Percentiles rank a stretch among this genome's conserved stretches.
These are phyloP conservation scores for Rhododendron molle DNA, from an alignment of 148 eudicot species.

Conservation along the genomic window DNA sequence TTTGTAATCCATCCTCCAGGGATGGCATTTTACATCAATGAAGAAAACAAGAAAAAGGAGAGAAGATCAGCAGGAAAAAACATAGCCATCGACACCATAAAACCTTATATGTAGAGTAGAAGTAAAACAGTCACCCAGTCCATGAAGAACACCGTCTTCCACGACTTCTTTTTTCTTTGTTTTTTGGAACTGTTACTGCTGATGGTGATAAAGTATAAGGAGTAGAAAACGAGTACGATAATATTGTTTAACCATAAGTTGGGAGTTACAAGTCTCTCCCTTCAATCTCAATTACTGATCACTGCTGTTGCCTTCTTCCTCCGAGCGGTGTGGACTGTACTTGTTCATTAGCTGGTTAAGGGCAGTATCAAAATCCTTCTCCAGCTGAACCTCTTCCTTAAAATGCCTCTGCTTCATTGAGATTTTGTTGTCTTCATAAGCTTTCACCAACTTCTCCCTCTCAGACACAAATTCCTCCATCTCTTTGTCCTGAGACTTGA, in stretches of 20 bases:
- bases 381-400: conserved; percentile 50
- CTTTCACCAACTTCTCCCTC: conserved; percentile 38
- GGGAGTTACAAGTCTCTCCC: neutral
- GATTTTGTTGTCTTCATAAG: conserved; percentile 34
- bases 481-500: conserved; percentile 43
- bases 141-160: neutral
- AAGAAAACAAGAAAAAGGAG: too few species aligned
- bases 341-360: conserved; percentile 47
- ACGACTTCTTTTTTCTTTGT: neutral
- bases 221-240: neutral
- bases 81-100: too few species aligned
- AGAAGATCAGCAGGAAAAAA: too few species aligned
- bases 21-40: too few species aligned
- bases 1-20: too few species aligned
- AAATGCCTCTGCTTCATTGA: conserved; percentile 47
- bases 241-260: neutral
- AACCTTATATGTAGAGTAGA: too few species aligned
- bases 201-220: conserved; percentile 2
- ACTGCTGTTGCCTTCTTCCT: neutral
- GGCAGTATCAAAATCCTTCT: conserved; percentile 34
- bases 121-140: too few species aligned
- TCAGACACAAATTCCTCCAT: conserved; percentile 43
- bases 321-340: conserved; percentile 28
- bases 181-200: conserved; percentile 21
- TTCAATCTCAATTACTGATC: neutral